Base-by-base conservation (phyloP, 163 green algal species). In the Chloroidium sp. region DNA sequence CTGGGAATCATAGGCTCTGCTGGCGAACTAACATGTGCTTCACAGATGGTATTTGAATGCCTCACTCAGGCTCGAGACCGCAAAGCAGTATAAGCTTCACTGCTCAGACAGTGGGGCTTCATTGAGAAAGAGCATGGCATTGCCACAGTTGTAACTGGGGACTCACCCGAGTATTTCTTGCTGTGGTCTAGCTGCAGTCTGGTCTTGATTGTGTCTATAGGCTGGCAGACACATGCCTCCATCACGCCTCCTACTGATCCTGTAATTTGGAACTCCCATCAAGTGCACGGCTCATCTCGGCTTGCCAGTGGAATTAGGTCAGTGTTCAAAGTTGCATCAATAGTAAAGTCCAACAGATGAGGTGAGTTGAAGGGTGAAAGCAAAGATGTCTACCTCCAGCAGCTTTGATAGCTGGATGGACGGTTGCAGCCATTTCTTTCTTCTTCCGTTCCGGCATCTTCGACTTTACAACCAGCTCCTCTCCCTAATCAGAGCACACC, bases 161-260 rank as follows among this genome's bases (percentile, higher is more conserved):
- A 76, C 14, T 36, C 78, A 90, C 91, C 90, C 72, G 86, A 91
- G 88, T 98, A 98, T 75, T 93, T 90, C 72, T 87, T 87, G 0
- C 60, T 62, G 8, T 91, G 90, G 81, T 98, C 95, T 59, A 98
- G 90, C 89, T 98, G 95, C 78, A 98, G 86, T 57, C 95, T 90
- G 58, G 95, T 98, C 88, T 98, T 98, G 82, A 97, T 95, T 1
- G 95, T 90, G 80, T 98, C 95, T n/a, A 98, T 97, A 2, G 95
- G 95, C 83, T 98, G 94, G 79, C 97, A 83, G 78, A 88, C 93
- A 78, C 84, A 91, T 2, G 95, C 95, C 89, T 98, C 95, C 62
- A 97, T 87, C 57, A 96, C 86, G 61, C 95, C 95, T 59, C 95
- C 95, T 59, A 97, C 86, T 4, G 93, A 97, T 3, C 95, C 95